phyloP scores from a whole-genome alignment of 345 rosid genomes.

The Reutealis trisperma region DNA sequence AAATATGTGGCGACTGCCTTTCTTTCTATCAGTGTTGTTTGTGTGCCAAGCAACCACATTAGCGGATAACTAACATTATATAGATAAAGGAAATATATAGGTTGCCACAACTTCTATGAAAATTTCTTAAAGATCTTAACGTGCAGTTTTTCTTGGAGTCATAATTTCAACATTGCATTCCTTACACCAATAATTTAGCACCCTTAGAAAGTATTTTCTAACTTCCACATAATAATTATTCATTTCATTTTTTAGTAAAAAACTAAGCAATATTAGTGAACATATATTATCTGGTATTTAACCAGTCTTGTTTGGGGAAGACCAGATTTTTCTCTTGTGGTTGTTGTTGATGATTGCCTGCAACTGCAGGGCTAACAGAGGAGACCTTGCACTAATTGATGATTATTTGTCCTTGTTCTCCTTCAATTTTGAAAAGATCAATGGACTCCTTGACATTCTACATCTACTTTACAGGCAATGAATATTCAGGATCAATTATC shows the following conservation, averaged over 20 bases:
- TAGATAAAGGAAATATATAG: no score
- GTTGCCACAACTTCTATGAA: no score
- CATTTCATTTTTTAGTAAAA: background rate
- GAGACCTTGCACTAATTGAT: background rate
- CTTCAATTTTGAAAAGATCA: background rate
- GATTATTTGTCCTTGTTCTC: background rate
- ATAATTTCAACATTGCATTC: background rate
- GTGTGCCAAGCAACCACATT: background rate
- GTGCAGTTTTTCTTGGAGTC: no score
- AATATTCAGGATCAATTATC: background rate
- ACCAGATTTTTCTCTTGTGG: background rate
- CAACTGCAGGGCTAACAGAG: conserved; percentile 1
- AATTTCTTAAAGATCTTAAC: no score
- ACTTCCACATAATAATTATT: background rate
- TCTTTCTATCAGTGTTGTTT: background rate
- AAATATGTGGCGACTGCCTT: background rate
- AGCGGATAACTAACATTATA: background rate
- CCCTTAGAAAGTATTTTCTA: background rate
- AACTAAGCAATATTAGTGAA: background rate
- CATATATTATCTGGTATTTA: background rate
- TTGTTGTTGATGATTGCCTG: background rate
- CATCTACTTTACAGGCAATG: background rate
- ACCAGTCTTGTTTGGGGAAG: background rate
- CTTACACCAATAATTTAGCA: background rate
- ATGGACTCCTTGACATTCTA: background rate